These are phyloP conservation scores for Ceratocystis diversiconidia DNA, from an alignment of 2,329 filamentous ascomycete genomes.

Conservation along the genomic window DNA sequence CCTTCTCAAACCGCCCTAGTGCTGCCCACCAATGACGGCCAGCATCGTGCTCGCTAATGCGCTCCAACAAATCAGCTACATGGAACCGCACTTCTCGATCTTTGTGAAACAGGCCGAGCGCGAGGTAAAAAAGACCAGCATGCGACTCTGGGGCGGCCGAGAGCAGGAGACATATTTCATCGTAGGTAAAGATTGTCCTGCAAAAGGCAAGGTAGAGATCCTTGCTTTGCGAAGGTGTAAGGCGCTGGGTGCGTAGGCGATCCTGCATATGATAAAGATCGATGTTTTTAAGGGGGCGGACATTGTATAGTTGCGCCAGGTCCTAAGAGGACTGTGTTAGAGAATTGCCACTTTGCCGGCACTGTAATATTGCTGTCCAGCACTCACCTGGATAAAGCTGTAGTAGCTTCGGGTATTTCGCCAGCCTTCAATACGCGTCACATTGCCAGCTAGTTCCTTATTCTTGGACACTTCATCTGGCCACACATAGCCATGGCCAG, in stretches of 20 bases:
- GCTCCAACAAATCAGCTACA: slow-evolving; percentile 66
- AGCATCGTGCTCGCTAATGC: slow-evolving; percentile 73
- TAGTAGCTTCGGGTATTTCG: slow-evolving; percentile 90
- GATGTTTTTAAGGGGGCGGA: slow-evolving; percentile 59
- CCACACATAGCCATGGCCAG: slow-evolving; percentile 93
- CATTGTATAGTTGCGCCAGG: slow-evolving; percentile 47
- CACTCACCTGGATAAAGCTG: slow-evolving; percentile 66
- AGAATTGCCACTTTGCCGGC: background rate
- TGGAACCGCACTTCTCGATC: slow-evolving; percentile 62
- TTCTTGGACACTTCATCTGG: slow-evolving; percentile 65
- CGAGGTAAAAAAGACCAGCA: slow-evolving; percentile 79
- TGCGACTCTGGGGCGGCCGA: slow-evolving; percentile 73
- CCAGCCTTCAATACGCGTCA: slow-evolving; percentile 91
- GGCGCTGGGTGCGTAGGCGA: slow-evolving; percentile 66
- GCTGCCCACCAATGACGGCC: slow-evolving; percentile 86
- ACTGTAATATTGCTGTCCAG: slow-evolving; percentile 21
- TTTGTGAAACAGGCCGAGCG: slow-evolving; percentile 83
- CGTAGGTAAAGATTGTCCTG: slow-evolving; percentile 62
- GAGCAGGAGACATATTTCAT: slow-evolving; percentile 72
- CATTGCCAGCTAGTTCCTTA: slow-evolving; percentile 79
- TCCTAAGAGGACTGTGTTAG: slow-evolving; percentile 33
- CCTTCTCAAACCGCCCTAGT: slow-evolving; percentile 74
- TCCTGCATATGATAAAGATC: slow-evolving; percentile 90
- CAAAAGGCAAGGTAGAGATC: slow-evolving; percentile 76
- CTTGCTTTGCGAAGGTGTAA: slow-evolving; percentile 60